These are phyloP conservation scores for Citrullus colocynthis DNA, from an alignment of 306 rosid species.

Conservation along the genomic window DNA sequence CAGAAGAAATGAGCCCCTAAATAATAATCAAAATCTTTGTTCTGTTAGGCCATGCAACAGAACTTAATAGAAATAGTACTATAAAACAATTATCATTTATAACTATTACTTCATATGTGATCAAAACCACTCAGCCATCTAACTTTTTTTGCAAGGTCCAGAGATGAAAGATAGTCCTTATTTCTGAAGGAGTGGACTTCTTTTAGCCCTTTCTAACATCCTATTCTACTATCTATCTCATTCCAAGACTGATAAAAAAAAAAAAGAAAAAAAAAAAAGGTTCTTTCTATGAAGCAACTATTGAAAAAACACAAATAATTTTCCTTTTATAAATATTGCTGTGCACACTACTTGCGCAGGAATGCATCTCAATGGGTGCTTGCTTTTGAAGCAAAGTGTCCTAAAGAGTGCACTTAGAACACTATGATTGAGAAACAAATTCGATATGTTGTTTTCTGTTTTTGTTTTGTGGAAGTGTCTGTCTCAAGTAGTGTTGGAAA, in stretches of 20 bases:
- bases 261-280: background rate
- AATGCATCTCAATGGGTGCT: background rate
- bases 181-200: background rate
- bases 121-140: background rate
- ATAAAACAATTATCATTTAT: background rate
- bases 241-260: background rate
- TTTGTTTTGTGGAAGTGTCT: background rate
- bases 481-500: background rate
- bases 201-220: background rate
- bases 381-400: background rate
- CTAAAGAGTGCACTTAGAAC: background rate
- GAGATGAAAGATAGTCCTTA: background rate
- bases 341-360: background rate
- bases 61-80: background rate
- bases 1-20: constrained; percentile 64
- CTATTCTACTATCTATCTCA: background rate
- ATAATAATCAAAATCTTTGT: constrained; percentile 4
- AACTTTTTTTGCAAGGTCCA: background rate
- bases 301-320: too few species aligned
- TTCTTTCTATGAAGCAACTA: background rate
- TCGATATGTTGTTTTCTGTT: background rate
- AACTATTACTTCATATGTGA: background rate
- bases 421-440: background rate
- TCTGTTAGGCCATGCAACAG: background rate
- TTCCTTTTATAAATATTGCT: too few species aligned